A percentile compares a stretch with the other conserved stretches of the same genome.
These are phyloP conservation scores for Boletus subcaerulescens DNA, from an alignment of 768 basidiomycete species.

Conservation along the genomic window DNA sequence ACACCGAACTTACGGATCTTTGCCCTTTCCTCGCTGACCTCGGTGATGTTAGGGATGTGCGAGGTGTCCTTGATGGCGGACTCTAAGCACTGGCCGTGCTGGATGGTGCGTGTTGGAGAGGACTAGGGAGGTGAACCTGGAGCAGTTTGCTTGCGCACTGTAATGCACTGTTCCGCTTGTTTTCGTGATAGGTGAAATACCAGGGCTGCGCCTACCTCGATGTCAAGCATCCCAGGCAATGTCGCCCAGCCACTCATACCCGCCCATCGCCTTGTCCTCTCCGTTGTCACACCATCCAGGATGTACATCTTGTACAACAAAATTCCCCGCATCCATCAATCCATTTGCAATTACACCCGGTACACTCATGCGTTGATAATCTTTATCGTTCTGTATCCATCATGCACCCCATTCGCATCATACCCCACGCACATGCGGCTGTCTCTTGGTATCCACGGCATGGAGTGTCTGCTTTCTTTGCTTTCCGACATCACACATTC, in stretches of 20 bases:
- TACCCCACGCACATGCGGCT: constrained; percentile 22
- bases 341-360: constrained; percentile 23
- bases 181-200: constrained; percentile 31
- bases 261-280: constrained; percentile 1
- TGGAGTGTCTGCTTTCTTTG: constrained; percentile 15
- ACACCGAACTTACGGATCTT: constrained; percentile 94
- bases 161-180: constrained; percentile 28
- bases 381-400: constrained; percentile 36
- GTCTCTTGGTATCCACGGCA: constrained; percentile 15
- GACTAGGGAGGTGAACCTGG: constrained; percentile 12
- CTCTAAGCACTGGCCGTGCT: constrained; percentile 42
- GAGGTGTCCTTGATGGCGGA: constrained; percentile 87
- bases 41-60: constrained; percentile 78
- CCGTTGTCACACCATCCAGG: constrained; percentile 3
- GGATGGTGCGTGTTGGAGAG: constrained; percentile 20
- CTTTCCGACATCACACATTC: constrained; percentile 13
- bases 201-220: constrained; percentile 21
- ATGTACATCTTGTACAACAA: constrained; percentile 25
- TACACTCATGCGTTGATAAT: constrained; percentile 29
- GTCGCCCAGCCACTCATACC: not conserved
- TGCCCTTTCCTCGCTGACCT: constrained; percentile 94
- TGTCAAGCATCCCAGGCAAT: constrained; percentile 11
- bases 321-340: constrained; percentile 8
- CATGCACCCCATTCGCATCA: constrained; percentile 27
- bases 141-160: constrained; percentile 23